These are phyloP conservation scores for Brassica rapa DNA, from an alignment of 345 rosid species.

Conservation along the genomic window DNA sequence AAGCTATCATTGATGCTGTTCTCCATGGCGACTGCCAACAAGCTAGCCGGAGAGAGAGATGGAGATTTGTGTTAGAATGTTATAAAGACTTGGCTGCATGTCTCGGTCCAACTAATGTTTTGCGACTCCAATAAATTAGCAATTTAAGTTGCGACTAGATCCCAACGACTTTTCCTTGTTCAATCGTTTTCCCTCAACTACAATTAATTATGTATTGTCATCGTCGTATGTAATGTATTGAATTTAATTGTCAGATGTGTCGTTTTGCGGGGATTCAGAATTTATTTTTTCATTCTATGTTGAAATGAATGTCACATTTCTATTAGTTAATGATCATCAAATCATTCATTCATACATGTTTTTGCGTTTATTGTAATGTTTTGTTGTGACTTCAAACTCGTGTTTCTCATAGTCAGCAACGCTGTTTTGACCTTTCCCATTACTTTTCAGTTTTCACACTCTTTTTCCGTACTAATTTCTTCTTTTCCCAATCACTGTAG, in stretches of 20 bases:
- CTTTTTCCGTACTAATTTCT: background rate
- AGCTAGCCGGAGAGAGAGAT: background rate
- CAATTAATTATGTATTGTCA: background rate
- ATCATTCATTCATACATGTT: background rate
- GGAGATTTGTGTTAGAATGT: background rate
- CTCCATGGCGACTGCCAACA: constrained; percentile 24
- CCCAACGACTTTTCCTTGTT: background rate
- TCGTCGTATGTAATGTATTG: background rate
- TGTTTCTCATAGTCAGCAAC: background rate
- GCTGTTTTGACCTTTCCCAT: background rate
- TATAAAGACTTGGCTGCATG: background rate
- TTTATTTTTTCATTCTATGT: background rate
- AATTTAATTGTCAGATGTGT: background rate
- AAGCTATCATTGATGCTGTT: constrained; percentile 23
- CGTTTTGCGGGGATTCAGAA: background rate
- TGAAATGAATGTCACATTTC: background rate
- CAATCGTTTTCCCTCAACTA: background rate
- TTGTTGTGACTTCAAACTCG: background rate
- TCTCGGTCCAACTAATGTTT: background rate
- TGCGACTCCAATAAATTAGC: background rate
- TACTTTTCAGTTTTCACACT: background rate
- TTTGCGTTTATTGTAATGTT: background rate
- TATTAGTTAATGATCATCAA: background rate
- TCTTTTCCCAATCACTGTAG: background rate
- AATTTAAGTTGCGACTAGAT: background rate